These are phyloP conservation scores for Glonium stellatum DNA, from an alignment of 495 filamentous ascomycete genomes.

Conservation along the genomic window DNA sequence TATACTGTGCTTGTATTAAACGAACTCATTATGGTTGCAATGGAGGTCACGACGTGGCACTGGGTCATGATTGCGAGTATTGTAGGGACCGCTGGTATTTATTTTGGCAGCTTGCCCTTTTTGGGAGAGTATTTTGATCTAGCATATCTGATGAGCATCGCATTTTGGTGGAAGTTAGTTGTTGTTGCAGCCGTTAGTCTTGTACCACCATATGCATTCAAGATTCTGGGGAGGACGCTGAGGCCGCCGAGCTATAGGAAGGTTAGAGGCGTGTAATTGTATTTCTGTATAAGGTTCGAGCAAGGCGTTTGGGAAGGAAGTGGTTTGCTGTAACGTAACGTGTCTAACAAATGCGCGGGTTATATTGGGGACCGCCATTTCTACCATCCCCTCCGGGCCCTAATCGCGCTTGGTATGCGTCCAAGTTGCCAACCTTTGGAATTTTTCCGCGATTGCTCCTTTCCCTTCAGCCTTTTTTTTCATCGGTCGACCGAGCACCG, in stretches of 20 bases:
- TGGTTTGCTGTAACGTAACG: neutral
- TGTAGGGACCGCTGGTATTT: slow-evolving; percentile 71
- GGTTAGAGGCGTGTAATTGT: slow-evolving; percentile 56
- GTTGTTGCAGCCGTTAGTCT: slow-evolving; percentile 72
- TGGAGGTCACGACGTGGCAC: slow-evolving; percentile 96
- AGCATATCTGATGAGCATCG: slow-evolving; percentile 65
- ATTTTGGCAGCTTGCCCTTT: slow-evolving; percentile 78
- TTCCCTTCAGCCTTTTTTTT: too few relatives aligned
- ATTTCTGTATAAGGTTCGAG: neutral
- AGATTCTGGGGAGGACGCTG: slow-evolving; percentile 73
- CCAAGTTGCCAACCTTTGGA: too few relatives aligned
- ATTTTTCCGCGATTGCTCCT: too few relatives aligned
- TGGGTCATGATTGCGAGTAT: slow-evolving; percentile 81
- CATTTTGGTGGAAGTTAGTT: slow-evolving; percentile 80
- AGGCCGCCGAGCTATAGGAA: slow-evolving; percentile 94
- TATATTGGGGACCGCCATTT: too few relatives aligned
- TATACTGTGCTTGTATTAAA: slow-evolving; percentile 92
- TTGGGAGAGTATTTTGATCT: slow-evolving; percentile 87
- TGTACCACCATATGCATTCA: slow-evolving; percentile 79
- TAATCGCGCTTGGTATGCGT: too few relatives aligned
- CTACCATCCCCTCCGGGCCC: too few relatives aligned
- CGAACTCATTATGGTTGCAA: slow-evolving; percentile 93
- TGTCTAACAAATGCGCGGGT: neutral
- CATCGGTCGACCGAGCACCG: too few relatives aligned
- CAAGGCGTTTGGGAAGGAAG: neutral